Percentiles rank a stretch among this genome's conserved stretches.
Evolutionary conservation across 208 protist genomes (phyloP).

Genomic region (Acanthamoeba sp.): DNA sequence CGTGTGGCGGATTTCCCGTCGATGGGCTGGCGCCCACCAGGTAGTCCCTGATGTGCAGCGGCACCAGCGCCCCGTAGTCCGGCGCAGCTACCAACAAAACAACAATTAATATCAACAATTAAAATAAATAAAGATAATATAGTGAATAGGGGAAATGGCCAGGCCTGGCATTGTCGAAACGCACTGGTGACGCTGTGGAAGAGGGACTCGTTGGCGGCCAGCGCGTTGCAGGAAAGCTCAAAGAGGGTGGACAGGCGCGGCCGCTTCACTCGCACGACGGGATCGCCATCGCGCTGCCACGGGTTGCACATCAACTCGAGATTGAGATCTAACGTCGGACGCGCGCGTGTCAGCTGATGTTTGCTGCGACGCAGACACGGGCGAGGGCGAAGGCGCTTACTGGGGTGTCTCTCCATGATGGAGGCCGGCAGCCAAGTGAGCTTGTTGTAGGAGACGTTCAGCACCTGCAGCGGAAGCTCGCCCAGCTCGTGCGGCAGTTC

Average conservation of each 20-base stretch:
- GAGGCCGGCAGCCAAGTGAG: constrained; percentile 12
- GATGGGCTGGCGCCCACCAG: not conserved
- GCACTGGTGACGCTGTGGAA: constrained; percentile 1
- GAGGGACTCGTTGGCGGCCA: not conserved
- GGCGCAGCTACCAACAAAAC: not conserved
- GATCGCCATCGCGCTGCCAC: not conserved
- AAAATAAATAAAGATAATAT: no score
- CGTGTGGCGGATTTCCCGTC: not conserved
- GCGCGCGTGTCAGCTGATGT: no score
- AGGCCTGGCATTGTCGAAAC: not conserved
- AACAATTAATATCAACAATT: not conserved
- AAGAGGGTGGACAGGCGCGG: not conserved
- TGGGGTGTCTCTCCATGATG: not conserved
- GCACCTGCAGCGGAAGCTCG: not conserved
- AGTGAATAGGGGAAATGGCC: not conserved
- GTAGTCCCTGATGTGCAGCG: constrained; percentile 13
- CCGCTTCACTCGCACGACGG: not conserved
- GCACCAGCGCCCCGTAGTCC: constrained; percentile 2
- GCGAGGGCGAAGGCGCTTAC: not conserved
- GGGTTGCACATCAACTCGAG: constrained; percentile 2
- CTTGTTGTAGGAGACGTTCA: constrained; percentile 36
- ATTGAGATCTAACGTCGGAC: not conserved
- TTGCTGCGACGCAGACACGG: not conserved
- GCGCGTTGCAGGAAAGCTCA: not conserved
- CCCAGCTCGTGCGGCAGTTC: constrained; percentile 35